Conservation (phyloP, 306 rosid genomes). For the Luffa aegyptiaca region DNA sequence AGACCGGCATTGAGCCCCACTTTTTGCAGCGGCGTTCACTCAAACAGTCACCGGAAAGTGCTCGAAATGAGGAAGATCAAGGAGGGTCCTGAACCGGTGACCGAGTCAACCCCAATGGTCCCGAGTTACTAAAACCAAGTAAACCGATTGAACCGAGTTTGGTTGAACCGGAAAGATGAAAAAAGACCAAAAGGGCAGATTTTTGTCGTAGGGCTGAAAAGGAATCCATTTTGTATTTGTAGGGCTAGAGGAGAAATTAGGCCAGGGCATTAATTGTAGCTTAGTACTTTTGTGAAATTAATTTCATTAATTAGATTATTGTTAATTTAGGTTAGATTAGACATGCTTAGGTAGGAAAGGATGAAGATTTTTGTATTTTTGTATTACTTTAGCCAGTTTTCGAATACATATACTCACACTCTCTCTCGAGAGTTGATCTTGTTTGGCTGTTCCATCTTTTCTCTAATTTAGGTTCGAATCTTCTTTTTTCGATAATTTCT, state of each 20-base stretch:
- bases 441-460: not conserved
- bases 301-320: not conserved
- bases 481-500: not conserved
- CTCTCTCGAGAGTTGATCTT: not conserved
- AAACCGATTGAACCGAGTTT: slow-evolving; percentile 8
- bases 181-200: not conserved
- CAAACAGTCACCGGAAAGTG: slow-evolving; percentile 86
- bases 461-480: not conserved
- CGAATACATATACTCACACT: not conserved
- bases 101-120: slow-evolving; percentile 31
- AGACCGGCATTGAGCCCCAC: slow-evolving; percentile 98
- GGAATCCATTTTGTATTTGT: not conserved
- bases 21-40: slow-evolving; percentile 52
- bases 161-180: not conserved
- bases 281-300: not conserved
- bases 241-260: not conserved
- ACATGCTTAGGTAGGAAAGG: not conserved
- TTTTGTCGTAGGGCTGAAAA: not conserved
- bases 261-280: not conserved
- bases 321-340: not conserved
- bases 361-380: not conserved
- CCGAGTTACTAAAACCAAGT: slow-evolving; percentile 28
- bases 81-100: slow-evolving; percentile 26
- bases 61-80: slow-evolving; percentile 75
- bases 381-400: not conserved